These are phyloP conservation scores for Tylopilus vinaceipallidus DNA, from an alignment of 768 basidiomycete genomes.

Conservation along the genomic window DNA sequence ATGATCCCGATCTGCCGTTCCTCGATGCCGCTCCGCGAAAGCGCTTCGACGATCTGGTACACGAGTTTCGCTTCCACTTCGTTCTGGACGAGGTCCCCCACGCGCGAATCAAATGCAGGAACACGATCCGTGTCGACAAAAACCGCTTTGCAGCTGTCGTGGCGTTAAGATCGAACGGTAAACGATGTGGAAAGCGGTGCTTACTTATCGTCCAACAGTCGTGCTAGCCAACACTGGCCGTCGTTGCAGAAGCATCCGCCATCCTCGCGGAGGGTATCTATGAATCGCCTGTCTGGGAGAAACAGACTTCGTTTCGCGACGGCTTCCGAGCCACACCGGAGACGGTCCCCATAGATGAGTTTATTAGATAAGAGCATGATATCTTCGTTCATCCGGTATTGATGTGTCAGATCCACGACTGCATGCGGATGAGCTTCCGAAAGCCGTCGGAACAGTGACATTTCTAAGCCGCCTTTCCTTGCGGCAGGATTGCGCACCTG, in stretches of 20 bases:
- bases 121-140: slow-evolving; percentile 92
- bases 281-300: slow-evolving; percentile 47
- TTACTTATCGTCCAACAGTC: slow-evolving; percentile 63
- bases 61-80: too few relatives aligned
- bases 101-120: slow-evolving; percentile 75
- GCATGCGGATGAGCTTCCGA: slow-evolving; percentile 86
- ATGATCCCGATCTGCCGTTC: slow-evolving; percentile 82
- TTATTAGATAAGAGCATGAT: slow-evolving; percentile 91
- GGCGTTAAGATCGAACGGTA: not conserved
- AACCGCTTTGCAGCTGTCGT: slow-evolving; percentile 71
- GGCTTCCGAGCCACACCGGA: slow-evolving; percentile 73
- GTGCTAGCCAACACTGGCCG: slow-evolving; percentile 67
- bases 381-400: slow-evolving; percentile 96
- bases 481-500: slow-evolving; percentile 77
- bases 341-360: slow-evolving; percentile 76
- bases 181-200: slow-evolving; percentile 11
- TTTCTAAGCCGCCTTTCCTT: slow-evolving; percentile 91
- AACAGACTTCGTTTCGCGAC: slow-evolving; percentile 61
- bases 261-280: slow-evolving; percentile 43
- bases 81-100: slow-evolving; percentile 92
- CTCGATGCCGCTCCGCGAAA: slow-evolving; percentile 61
- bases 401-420: slow-evolving; percentile 80
- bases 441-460: too few relatives aligned
- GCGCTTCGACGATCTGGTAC: slow-evolving; percentile 63
- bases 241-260: slow-evolving; percentile 31